Evolutionary conservation across 1,284 basidiomycete species (phyloP).

Genomic region (Malassezia arunalokei): DNA sequence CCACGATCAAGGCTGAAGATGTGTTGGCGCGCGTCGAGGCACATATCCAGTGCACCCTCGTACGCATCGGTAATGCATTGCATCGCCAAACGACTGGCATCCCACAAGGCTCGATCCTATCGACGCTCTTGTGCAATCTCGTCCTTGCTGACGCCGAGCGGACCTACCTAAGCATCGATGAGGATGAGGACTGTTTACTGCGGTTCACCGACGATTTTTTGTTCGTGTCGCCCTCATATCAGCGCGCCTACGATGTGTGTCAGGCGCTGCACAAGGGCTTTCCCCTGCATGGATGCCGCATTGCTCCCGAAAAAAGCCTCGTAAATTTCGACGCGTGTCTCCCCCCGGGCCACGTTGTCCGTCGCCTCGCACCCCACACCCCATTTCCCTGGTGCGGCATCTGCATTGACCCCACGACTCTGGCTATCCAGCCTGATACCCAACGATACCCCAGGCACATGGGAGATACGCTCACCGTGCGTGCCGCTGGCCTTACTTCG

Average conservation of each 20-base stretch:
- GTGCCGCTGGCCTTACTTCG: constrained; percentile 27
- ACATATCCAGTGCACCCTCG: constrained; percentile 80
- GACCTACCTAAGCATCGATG: background rate
- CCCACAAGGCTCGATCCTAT: constrained; percentile 85
- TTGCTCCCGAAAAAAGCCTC: constrained; percentile 75
- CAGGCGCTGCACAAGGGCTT: constrained; percentile 64
- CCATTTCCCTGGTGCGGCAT: constrained; percentile 43
- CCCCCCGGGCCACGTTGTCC: constrained; percentile 52
- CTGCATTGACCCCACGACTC: constrained; percentile 21
- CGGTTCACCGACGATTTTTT: constrained; percentile 89
- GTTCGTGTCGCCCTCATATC: constrained; percentile 62
- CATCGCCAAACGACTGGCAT: constrained; percentile 82
- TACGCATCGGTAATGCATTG: constrained; percentile 56
- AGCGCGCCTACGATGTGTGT: constrained; percentile 61
- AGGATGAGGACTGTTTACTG: constrained; percentile 45
- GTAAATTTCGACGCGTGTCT: constrained; percentile 70
- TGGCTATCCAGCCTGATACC: constrained; percentile 33
- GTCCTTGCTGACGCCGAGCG: constrained; percentile 85
- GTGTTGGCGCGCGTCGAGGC: constrained; percentile 66
- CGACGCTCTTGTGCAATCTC: constrained; percentile 62
- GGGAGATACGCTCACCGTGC: constrained; percentile 45
- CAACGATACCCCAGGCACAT: constrained; percentile 23
- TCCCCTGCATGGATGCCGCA: constrained; percentile 74
- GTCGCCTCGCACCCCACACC: constrained; percentile 19
- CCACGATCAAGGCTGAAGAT: constrained; percentile 52